These are phyloP conservation scores for Leccinum huronense DNA, from an alignment of 1,284 basidiomycete species.

Conservation along the genomic window DNA sequence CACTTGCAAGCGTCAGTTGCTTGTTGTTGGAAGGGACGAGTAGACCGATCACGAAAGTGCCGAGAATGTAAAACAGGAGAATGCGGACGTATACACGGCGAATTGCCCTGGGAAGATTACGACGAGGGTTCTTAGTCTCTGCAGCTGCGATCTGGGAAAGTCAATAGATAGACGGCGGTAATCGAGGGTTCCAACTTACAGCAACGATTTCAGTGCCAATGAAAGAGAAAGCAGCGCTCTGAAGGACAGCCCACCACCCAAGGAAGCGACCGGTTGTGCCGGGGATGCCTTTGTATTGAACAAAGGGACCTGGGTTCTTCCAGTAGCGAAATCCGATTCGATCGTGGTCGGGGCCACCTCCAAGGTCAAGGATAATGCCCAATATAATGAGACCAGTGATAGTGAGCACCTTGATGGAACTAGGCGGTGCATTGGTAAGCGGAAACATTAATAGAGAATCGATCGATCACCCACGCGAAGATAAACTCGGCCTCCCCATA, in stretches of 20 bases:
- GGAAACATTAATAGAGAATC: neutral
- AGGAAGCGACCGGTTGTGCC: slow-evolving; percentile 55
- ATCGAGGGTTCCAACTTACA: slow-evolving; percentile 42
- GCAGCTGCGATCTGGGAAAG: slow-evolving; percentile 58
- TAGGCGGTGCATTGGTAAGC: slow-evolving; percentile 21
- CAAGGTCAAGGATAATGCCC: slow-evolving; percentile 52
- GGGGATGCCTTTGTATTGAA: slow-evolving; percentile 41
- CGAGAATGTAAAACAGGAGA: slow-evolving; percentile 59
- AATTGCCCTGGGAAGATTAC: slow-evolving; percentile 60
- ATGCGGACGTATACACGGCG: slow-evolving; percentile 70
- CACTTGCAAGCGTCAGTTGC: slow-evolving; percentile 42
- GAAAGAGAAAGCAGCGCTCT: slow-evolving; percentile 69
- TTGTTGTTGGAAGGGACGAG: slow-evolving; percentile 59
- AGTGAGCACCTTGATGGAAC: slow-evolving; percentile 65
- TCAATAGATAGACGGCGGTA: slow-evolving; percentile 7
- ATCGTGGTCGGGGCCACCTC: slow-evolving; percentile 56
- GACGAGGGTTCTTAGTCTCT: slow-evolving; percentile 53
- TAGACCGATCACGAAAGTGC: slow-evolving; percentile 56
- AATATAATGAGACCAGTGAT: slow-evolving; percentile 48
- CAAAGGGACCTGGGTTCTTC: slow-evolving; percentile 58
- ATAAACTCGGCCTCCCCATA: slow-evolving; percentile 59
- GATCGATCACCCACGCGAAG: slow-evolving; percentile 40
- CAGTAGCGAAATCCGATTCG: slow-evolving; percentile 51
- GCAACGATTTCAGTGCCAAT: slow-evolving; percentile 78
- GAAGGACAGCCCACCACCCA: slow-evolving; percentile 52